Evolutionary conservation across 306 rosid genomes (phyloP), one percentile per base, ranked within the genome.

Genomic region (Quercus engelmannii): DNA sequence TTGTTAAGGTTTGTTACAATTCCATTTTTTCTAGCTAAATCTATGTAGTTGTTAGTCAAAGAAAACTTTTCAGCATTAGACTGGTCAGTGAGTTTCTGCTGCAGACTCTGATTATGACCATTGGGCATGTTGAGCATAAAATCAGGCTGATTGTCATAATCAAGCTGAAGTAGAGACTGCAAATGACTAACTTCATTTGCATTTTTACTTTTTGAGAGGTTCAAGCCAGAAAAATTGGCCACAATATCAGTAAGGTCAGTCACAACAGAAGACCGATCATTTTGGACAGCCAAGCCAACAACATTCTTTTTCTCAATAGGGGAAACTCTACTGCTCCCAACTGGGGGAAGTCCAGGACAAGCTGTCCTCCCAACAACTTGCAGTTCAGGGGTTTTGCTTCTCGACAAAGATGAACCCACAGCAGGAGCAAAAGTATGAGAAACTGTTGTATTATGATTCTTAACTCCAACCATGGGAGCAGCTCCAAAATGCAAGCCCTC

Each of bases 381-480:
- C 35, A 79, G 89, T 73, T 95, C 99, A 73, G 98, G 96, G 54
- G 96, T 90, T 74, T 90, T 82, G 74, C 88, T 88, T 78, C 93
- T 88, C 12, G 97, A 84, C 76, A 90, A 76, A 73, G 97, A 81
- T 70, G 90, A 80, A 63, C 94, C 90, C 68, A 84, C 83, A 41
- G 90, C 80, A 61, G 97, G 77, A 76, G 88, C 59, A 87, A 88
- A 89, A 78, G 86, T 79, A 72, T 73, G 88, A 76, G 99, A 83
- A 77, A 20, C 76, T 35, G 81, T 33, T 51, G 80, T 75, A 56
- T 83, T 86, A 74, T 83, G 91, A 81, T 83, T 86, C 85, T 88
- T 97, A 86, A 86, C 86, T 73, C 94, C 92, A 14, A 85, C 75
- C 85, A 83, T 71, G 64, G 91, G 69, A 83, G 86, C 78, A 82